phyloP scores from a whole-genome alignment of 345 rosid species.

The Anacardium occidentale region DNA sequence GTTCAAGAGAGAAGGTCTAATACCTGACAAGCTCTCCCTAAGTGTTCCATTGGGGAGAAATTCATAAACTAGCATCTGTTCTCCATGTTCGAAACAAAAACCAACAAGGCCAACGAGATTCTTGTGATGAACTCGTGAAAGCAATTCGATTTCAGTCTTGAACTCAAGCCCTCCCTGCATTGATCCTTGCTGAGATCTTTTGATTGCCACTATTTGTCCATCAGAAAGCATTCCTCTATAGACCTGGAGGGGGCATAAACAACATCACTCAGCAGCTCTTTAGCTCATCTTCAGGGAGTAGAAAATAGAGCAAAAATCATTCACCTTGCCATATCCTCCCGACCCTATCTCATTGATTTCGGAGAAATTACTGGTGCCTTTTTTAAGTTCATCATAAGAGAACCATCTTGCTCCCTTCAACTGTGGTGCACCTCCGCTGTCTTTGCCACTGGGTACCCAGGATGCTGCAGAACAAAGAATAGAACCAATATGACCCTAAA shows the following conservation, averaged over 20 bases:
- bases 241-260: conserved; percentile 43
- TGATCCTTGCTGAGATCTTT: conserved; percentile 90
- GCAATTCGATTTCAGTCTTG: conserved; percentile 95
- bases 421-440: conserved; percentile 84
- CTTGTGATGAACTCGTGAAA: conserved; percentile 93
- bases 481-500: neutral
- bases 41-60: conserved; percentile 84
- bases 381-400: conserved; percentile 88
- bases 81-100: conserved; percentile 86
- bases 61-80: conserved; percentile 88
- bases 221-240: conserved; percentile 79
- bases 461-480: conserved; percentile 54
- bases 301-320: neutral
- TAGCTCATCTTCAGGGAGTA: neutral
- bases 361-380: conserved; percentile 68
- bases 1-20: neutral
- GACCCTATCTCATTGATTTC: conserved; percentile 75
- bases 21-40: conserved; percentile 78
- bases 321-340: conserved; percentile 95
- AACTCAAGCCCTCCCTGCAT: conserved; percentile 92
- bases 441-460: conserved; percentile 86
- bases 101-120: conserved; percentile 90
- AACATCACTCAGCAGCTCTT: neutral
- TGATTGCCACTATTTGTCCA: conserved; percentile 75
- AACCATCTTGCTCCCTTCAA: conserved; percentile 97